phyloP scores from a whole-genome alignment of 306 rosid genomes.

The Cucurbita moschata region DNA sequence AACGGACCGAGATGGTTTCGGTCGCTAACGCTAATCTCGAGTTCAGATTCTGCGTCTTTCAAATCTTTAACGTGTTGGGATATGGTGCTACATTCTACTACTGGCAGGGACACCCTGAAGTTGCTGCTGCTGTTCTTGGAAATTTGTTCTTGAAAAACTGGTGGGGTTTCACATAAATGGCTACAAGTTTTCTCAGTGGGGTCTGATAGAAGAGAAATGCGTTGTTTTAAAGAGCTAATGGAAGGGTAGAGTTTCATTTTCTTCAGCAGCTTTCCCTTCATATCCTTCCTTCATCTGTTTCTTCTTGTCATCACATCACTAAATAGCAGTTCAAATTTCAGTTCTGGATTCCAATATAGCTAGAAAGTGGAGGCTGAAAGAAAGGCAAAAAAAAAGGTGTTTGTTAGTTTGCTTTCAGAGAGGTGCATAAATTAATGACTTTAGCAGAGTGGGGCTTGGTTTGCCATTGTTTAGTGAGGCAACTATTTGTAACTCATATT shows the following conservation, averaged over 20 bases:
- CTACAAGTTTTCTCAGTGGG: constrained; percentile 26
- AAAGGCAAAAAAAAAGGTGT: background rate
- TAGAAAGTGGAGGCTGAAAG: constrained; percentile 6
- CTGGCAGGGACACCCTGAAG: constrained; percentile 11
- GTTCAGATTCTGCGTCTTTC: constrained; percentile 25
- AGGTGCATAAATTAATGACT: background rate
- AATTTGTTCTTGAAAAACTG: constrained; percentile 20
- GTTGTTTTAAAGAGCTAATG: constrained; percentile 37
- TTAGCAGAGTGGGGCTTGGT: constrained; percentile 4
- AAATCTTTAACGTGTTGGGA: constrained; percentile 24
- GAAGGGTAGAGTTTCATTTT: constrained; percentile 49
- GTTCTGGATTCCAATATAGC: constrained; percentile 1
- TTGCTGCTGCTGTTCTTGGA: constrained; percentile 16
- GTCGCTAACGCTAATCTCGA: constrained; percentile 12
- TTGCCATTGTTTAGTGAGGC: constrained; percentile 1
- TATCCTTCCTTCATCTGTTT: constrained; percentile 31
- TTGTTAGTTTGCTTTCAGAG: constrained; percentile 4
- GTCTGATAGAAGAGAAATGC: constrained; percentile 34
- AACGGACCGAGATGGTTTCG: constrained; percentile 16
- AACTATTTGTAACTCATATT: background rate
- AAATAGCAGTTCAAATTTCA: constrained; percentile 22
- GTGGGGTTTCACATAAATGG: constrained; percentile 24
- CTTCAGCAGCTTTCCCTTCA: constrained; percentile 41
- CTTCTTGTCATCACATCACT: constrained; percentile 5
- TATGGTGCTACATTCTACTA: constrained; percentile 10